Evolutionary conservation across 164 flowering plant species (phyloP).

Genomic region (Houttuynia cordata): DNA sequence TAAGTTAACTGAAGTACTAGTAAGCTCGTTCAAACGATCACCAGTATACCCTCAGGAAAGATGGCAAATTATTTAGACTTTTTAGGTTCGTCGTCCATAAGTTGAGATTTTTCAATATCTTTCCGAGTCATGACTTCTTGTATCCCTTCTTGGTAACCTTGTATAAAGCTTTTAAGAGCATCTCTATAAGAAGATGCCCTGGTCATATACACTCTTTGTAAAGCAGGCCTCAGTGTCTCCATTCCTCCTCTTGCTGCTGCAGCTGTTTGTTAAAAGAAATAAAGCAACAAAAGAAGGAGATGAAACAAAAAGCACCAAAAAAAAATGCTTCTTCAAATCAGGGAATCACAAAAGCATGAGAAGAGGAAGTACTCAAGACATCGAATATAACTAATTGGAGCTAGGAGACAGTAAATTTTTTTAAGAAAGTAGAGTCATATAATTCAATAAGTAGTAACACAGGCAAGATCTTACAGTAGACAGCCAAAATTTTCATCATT

Average conservation of each 20-base stretch:
- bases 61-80: constrained; percentile 17
- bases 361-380: no score
- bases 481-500: no score
- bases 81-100: constrained; percentile 22
- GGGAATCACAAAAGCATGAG: no score
- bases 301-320: not conserved
- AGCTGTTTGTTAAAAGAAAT: constrained; percentile 27
- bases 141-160: constrained; percentile 84
- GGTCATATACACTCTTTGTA: constrained; percentile 85
- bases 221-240: constrained; percentile 81
- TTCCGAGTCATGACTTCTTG: constrained; percentile 62
- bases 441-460: no score
- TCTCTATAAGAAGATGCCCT: constrained; percentile 82
- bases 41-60: not conserved
- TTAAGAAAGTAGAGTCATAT: no score
- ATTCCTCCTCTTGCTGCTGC: constrained; percentile 97
- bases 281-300: not conserved
- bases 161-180: constrained; percentile 72
- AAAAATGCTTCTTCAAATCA: no score
- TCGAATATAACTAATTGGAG: no score
- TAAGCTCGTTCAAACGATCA: not conserved
- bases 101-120: constrained; percentile 32
- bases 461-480: no score
- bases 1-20: not conserved
- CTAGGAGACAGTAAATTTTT: no score